A percentile compares a stretch with the other conserved stretches of the same genome.
Evolutionary conservation across 2,329 filamentous ascomycete species (phyloP).

Genomic region (Ophiostoma novo-ulmi): DNA sequence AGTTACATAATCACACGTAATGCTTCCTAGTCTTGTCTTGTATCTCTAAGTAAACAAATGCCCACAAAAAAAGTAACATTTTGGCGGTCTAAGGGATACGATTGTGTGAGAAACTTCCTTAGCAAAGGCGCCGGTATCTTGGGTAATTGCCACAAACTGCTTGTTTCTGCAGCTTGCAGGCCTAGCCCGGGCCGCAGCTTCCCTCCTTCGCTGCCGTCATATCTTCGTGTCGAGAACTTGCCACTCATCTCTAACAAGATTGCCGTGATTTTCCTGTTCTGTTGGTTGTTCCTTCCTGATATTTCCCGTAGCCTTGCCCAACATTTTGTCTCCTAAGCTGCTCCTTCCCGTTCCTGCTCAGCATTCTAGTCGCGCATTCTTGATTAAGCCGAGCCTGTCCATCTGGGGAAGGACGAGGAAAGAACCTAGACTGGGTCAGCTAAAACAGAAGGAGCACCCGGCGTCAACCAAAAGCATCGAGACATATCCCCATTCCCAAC

Average conservation of each 20-base stretch:
- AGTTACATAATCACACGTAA: too few relatives aligned
- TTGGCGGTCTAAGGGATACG: too few relatives aligned
- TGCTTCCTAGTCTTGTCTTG: too few relatives aligned
- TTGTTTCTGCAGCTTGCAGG: neutral
- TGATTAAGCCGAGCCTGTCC: neutral
- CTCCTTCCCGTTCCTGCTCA: neutral
- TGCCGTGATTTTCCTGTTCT: neutral
- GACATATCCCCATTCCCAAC: neutral
- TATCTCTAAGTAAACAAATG: too few relatives aligned
- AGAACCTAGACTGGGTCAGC: neutral
- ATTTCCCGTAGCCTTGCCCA: neutral
- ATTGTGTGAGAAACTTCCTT: too few relatives aligned
- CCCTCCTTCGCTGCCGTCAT: neutral
- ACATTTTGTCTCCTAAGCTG: neutral
- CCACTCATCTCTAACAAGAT: neutral
- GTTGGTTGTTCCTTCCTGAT: neutral
- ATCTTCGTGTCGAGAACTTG: neutral
- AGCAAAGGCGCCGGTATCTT: neutral
- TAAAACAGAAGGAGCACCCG: constrained; percentile 9
- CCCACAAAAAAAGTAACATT: too few relatives aligned
- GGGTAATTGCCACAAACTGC: neutral
- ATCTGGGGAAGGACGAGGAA: neutral
- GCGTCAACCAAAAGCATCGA: neutral
- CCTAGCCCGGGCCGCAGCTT: neutral
- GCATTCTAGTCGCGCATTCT: neutral